Evolutionary conservation across 345 rosid species (phyloP).

Genomic region (Salix koriyanagi): DNA sequence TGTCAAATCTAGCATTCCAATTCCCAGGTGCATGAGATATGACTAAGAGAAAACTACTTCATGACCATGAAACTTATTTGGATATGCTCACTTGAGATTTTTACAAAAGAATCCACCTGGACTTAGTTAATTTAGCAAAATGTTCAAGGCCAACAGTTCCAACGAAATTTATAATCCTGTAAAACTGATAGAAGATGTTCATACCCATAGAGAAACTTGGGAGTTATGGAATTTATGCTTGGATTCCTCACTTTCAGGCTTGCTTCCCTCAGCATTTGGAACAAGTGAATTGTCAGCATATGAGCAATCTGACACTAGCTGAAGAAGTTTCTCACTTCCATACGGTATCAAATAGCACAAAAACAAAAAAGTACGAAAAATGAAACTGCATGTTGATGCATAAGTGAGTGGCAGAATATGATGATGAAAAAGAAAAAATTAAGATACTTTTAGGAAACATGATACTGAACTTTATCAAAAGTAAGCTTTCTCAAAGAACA

Average conservation of each 20-base stretch:
- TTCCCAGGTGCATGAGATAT: background rate
- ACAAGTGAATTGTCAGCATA: conserved; percentile 14
- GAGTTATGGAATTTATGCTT: conserved; percentile 18
- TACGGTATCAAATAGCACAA: conserved; percentile 17
- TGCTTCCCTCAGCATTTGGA: conserved; percentile 17
- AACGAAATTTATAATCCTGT: background rate
- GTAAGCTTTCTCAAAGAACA: background rate
- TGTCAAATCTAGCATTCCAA: background rate
- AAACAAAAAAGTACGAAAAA: background rate
- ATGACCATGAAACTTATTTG: background rate
- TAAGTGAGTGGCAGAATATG: background rate
- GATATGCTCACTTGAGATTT: background rate
- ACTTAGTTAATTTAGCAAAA: background rate
- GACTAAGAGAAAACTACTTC: background rate
- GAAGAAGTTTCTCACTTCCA: conserved; percentile 95
- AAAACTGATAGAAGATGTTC: background rate
- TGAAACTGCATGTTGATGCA: background rate
- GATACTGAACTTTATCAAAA: background rate
- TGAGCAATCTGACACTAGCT: conserved; percentile 55
- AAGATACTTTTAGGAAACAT: background rate
- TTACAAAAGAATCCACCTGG: background rate
- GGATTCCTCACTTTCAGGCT: conserved; percentile 18
- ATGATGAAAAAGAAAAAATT: background rate
- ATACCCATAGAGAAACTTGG: conserved; percentile 41
- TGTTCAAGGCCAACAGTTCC: background rate